Base-by-base conservation (phyloP, 2,329 filamentous ascomycete genomes). In the Penicillium capsulatum region DNA sequence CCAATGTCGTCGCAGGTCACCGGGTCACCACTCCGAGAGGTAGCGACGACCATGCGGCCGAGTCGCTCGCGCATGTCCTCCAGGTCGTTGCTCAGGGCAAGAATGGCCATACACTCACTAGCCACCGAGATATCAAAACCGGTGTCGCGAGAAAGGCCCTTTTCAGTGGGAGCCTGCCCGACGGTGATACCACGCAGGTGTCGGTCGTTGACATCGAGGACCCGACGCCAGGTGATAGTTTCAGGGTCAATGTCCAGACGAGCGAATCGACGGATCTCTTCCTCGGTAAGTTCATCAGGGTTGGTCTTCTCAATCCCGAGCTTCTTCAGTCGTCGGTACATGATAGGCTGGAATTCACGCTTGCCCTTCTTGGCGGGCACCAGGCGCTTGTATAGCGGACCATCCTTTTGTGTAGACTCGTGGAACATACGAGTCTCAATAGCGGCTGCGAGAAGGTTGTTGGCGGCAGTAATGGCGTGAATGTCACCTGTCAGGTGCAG, bases 401-500 rank as follows among this genome's bases (percentile, higher is more conserved):
- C 86, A 58, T 97, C 88, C 65, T 92, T 95, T 58, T 97, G 91
- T 0, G 90, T 94, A 59, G 85, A 84, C 69, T 98, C 92, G 64
- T 98, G 92, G 76, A 96, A 98, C 71, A 98, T 97, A 55, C 92
- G 84, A 2, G 92, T 97, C 63, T 98, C 92, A 48, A 98, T 94
- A 24, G 92, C 92, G 38, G 92, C 92, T 31, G 92, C 91, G 30
- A 98, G 79, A 42, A 98, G 75, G 69, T 98, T 98, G 77, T 97
- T 98, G 26, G 92, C 92, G 17, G 91, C 91, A 37, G 89, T 89
- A 59, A 98, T 92, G 51, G 92, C 92, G 65, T 98, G 92, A 41
- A 98, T 97, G 64, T 98, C 92, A 58, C 92, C 92, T 39, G 92
- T 98, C 58, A 98, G 72, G 66, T 98, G 92, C 61, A 98, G 74